Conservation (phyloP, 495 filamentous ascomycete species). For the Talaromyces proteolyticus region DNA sequence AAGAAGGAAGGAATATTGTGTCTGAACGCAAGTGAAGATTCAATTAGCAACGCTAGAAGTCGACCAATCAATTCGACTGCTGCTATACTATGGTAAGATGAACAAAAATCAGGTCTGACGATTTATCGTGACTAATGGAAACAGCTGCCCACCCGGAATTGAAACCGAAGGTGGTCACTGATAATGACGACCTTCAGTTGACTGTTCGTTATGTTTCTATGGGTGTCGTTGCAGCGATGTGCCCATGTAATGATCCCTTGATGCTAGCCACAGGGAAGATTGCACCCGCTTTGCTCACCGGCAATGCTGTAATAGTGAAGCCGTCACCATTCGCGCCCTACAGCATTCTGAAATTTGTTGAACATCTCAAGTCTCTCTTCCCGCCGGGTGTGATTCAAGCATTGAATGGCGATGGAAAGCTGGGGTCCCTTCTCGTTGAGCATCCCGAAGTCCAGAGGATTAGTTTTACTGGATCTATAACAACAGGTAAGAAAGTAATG, state of each 20-base stretch:
- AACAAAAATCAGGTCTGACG: not conserved
- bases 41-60: constrained; percentile 14
- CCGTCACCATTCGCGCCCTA: constrained; percentile 59
- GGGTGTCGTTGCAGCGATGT: constrained; percentile 45
- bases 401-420: constrained; percentile 52
- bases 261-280: constrained; percentile 50
- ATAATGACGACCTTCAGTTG: constrained; percentile 34
- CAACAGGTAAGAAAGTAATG: constrained; percentile 56
- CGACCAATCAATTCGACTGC: constrained; percentile 2
- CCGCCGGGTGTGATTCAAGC: constrained; percentile 58
- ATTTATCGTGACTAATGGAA: not conserved
- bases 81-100: constrained; percentile 12
- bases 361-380: constrained; percentile 50
- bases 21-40: constrained; percentile 7
- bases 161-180: constrained; percentile 19
- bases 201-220: constrained; percentile 41
- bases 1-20: not conserved
- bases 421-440: constrained; percentile 43
- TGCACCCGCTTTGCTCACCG: constrained; percentile 49
- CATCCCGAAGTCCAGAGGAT: constrained; percentile 57
- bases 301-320: constrained; percentile 60
- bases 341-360: constrained; percentile 52
- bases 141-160: constrained; percentile 4
- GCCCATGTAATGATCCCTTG: constrained; percentile 59
- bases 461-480: constrained; percentile 54